These are phyloP conservation scores for Curvularia sp. DNA, from an alignment of 2,329 filamentous ascomycete species.

Conservation along the genomic window DNA sequence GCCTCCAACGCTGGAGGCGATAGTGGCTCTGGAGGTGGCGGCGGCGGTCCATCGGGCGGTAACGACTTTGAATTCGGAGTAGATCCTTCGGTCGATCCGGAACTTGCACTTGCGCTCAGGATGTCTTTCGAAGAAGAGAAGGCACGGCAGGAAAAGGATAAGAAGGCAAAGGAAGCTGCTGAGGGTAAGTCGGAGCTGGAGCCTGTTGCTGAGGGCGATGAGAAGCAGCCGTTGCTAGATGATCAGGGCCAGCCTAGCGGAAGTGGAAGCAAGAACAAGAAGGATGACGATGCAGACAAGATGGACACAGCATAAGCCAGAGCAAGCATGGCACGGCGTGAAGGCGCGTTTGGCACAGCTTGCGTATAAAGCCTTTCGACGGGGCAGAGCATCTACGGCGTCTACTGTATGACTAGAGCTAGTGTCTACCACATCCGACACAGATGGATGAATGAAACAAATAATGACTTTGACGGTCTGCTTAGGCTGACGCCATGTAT, in stretches of 20 bases:
- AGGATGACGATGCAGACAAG: constrained; percentile 71
- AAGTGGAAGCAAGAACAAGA: constrained; percentile 60
- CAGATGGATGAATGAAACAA: constrained; percentile 26
- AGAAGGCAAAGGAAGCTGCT: constrained; percentile 73
- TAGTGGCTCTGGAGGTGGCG: constrained; percentile 59
- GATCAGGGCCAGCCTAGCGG: constrained; percentile 71
- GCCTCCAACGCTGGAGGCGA: constrained; percentile 65
- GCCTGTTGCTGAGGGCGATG: constrained; percentile 75
- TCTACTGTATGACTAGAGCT: constrained; percentile 36
- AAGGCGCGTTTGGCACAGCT: constrained; percentile 5
- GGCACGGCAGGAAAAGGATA: constrained; percentile 86
- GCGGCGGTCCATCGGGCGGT: constrained; percentile 61
- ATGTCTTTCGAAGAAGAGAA: constrained; percentile 99
- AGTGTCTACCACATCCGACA: constrained; percentile 25
- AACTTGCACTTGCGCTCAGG: constrained; percentile 89
- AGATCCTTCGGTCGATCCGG: constrained; percentile 89
- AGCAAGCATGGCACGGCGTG: constrained; percentile 4
- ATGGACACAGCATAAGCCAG: constrained; percentile 82
- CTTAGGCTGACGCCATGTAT: neutral
- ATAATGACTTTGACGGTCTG: constrained; percentile 19
- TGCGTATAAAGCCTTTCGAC: constrained; percentile 13
- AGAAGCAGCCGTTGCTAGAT: constrained; percentile 67
- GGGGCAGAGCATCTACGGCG: constrained; percentile 41
- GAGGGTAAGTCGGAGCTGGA: constrained; percentile 79
- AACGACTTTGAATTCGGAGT: constrained; percentile 86